Evolutionary conservation across 495 filamentous ascomycete species (phyloP).

Genomic region (Trichoderma parareesei): DNA sequence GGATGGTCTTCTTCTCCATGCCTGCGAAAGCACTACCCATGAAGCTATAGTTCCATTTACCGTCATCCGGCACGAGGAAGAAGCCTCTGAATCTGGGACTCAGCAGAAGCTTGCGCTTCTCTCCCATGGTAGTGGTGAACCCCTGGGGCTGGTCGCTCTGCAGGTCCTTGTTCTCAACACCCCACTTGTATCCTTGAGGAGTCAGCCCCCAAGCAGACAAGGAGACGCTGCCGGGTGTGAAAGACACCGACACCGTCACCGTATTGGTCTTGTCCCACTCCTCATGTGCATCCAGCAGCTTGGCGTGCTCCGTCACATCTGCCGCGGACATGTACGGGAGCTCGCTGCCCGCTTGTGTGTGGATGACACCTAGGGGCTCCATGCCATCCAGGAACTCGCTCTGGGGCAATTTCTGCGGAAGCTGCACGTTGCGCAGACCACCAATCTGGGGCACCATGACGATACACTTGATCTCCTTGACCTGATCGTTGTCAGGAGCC

Average conservation of each 20-base stretch:
- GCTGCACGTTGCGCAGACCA: slow-evolving; percentile 81
- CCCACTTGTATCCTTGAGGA: slow-evolving; percentile 92
- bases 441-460: slow-evolving; percentile 98
- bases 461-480: slow-evolving; percentile 94
- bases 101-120: slow-evolving; percentile 89
- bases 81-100: slow-evolving; percentile 89
- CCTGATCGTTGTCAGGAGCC: slow-evolving; percentile 86
- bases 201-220: slow-evolving; percentile 88
- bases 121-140: slow-evolving; percentile 85
- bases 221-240: slow-evolving; percentile 97
- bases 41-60: slow-evolving; percentile 96
- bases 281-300: slow-evolving; percentile 72
- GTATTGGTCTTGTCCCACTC: slow-evolving; percentile 88
- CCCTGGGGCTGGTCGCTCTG: slow-evolving; percentile 87
- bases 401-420: slow-evolving; percentile 86
- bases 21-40: slow-evolving; percentile 82
- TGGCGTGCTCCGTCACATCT: slow-evolving; percentile 89
- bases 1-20: slow-evolving; percentile 79
- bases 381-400: slow-evolving; percentile 83
- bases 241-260: slow-evolving; percentile 91
- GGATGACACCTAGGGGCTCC: slow-evolving; percentile 91
- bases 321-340: slow-evolving; percentile 89
- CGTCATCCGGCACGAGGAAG: slow-evolving; percentile 88
- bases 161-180: slow-evolving; percentile 88
- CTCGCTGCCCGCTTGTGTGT: slow-evolving; percentile 92